Base-by-base conservation (phyloP, 176 grass and related monocot species). In the Otatea glauca region DNA sequence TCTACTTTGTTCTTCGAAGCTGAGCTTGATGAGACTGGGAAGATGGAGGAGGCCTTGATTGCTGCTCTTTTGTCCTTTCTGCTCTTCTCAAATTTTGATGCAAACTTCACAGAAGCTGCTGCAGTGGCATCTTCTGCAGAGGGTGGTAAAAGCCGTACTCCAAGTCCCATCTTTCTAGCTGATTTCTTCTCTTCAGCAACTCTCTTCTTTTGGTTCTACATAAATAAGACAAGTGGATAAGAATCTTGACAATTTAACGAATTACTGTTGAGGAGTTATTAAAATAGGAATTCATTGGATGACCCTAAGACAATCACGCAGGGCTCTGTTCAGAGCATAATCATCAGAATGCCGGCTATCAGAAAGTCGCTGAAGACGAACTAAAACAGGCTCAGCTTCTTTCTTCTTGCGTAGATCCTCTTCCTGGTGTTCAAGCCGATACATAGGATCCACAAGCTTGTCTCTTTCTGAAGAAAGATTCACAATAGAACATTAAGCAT, bases 401-500 rank as follows among this genome's bases (percentile, higher is more conserved):
- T 96, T 99, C 90, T 99, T 99, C 86, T 99, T 96, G 23, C 86
- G 70, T 73, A 92, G 48, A 90, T 99, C 93, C 86, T 94, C 93
- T 90, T 91, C 96, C 74, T 92, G 93, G 79, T 99, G 96, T 54
- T 99, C 96, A 21, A 99, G 93, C 72, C 90, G 84, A 77, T 99
- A 96, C 88, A 99, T 96, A 47, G 96, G 96, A 85, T 99, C 96
- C 0, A 81, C 87, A 20, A 99, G 89, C 86, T 96, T 99, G 65
- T 94, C 96, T 87, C 86, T 88, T 83, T 99, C 96, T 98, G 88
- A 47, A 78, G n/a, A 68, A 72, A 85, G 5, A 42, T 70, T 68
- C 76, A 55, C 5, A 73, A 75, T 67, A 77, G 72, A 83, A 79
- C 23, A 43, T 80, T 27, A 92, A 70, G 25, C 50, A 74, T 68